phyloP scores from a whole-genome alignment of 148 eudicot species.

The Mesembryanthemum crystallinum region DNA sequence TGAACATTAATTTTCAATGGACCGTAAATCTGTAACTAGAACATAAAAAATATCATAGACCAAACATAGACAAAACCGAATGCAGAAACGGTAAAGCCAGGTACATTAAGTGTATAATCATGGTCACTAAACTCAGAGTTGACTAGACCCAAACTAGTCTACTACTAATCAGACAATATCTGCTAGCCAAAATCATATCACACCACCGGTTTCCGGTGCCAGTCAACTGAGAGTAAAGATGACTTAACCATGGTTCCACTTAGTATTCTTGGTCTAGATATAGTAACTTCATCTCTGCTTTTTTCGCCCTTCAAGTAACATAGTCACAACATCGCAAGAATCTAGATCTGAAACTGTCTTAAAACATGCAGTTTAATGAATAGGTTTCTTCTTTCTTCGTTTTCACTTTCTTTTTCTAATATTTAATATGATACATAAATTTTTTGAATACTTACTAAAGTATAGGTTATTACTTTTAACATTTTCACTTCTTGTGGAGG shows the following conservation, averaged over 20 bases:
- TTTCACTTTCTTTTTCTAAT: too few relatives aligned
- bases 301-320: too few relatives aligned
- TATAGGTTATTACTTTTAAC: too few relatives aligned
- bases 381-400: too few relatives aligned
- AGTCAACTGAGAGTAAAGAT: background rate
- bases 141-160: background rate
- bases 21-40: too few relatives aligned
- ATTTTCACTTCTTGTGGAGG: too few relatives aligned
- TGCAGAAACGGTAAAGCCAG: background rate
- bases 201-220: background rate
- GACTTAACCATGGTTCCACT: background rate
- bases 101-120: background rate
- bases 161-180: background rate
- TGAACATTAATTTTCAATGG: background rate
- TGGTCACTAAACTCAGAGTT: background rate
- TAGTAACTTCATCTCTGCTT: background rate
- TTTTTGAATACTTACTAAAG: too few relatives aligned
- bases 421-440: too few relatives aligned
- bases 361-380: too few relatives aligned
- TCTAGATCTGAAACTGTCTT: too few relatives aligned
- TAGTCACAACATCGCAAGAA: too few relatives aligned
- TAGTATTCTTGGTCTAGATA: background rate
- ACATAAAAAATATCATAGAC: background rate
- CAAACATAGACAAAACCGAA: background rate
- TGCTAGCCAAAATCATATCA: background rate